Base-by-base conservation (phyloP, 176 grass and related monocot species). In the Pontederia crassipes region DNA sequence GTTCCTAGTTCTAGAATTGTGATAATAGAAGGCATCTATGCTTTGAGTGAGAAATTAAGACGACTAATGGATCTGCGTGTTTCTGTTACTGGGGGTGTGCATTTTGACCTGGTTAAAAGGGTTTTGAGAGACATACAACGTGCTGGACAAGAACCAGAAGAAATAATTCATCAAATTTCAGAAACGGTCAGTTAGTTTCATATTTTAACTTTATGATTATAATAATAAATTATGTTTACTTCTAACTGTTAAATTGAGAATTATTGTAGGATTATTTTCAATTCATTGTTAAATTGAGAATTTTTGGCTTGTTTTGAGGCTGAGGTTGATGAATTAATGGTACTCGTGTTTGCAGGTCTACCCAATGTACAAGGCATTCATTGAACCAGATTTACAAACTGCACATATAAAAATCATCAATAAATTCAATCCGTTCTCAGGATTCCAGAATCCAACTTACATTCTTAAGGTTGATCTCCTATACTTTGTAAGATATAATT, bases 281-380 rank as follows among this genome's bases (percentile, higher is more conserved):
- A 15, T 45, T 7, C 17, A 15, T 62, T 9, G 35, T 62, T 62
- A 10, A 45, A 6, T 2, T 16, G 45, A 14, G 12, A 15, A 62
- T 62, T 8, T n/a, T 9, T 20, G 29, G 24, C 4, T 59, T 10
- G 26, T 13, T 29, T 3, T 61, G 13, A 14, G 10, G 3, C 0
- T 1, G 10, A 29, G 10, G 4, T 45, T 61, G 59, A 17, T 2
- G 35, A 16, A 4, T 62, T 46, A 8, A 46, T 17, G 32, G 32
- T 40, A 40, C 6, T 40, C 6, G 6, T 40, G 32, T 54, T 66
- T 82, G 46, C 67, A 98, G 88, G 88, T 98, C 67, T 98, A 98
- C 75, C 94, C 94, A 69, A 98, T 98, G 88, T 98, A 98, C 58
- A 98, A 98, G 76, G 94, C 94, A 63, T 98, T 93, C 88, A 98